A percentile compares a stretch with the other conserved stretches of the same genome.
These are phyloP conservation scores for Mrakia gelida DNA, from an alignment of 768 basidiomycete genomes.

Conservation along the genomic window DNA sequence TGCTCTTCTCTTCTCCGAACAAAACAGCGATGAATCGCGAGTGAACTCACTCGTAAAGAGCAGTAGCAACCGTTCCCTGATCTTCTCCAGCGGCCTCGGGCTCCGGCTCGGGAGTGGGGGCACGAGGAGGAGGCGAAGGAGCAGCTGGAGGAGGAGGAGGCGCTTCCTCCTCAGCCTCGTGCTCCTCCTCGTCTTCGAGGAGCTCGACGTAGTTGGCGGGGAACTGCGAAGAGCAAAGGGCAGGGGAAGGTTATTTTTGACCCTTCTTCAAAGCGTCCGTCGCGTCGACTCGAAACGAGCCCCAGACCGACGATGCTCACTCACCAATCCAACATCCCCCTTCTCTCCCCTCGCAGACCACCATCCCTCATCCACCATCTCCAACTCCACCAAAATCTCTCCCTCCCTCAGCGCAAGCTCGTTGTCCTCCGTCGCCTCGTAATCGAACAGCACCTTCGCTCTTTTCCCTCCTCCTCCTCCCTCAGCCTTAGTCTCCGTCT, in stretches of 20 bases:
- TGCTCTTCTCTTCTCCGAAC: not conserved
- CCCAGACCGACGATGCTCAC: too few species aligned
- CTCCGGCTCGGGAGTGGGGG: slow-evolving; percentile 39
- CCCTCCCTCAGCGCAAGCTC: slow-evolving; percentile 54
- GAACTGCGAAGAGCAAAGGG: not conserved
- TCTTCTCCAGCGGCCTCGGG: slow-evolving; percentile 52
- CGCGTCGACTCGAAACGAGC: too few species aligned
- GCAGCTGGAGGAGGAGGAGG: slow-evolving; percentile 50
- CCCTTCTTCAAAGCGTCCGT: too few species aligned
- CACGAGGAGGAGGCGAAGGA: slow-evolving; percentile 51
- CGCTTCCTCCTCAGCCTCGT: slow-evolving; percentile 30
- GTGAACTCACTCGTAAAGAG: slow-evolving; percentile 63
- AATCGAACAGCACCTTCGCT: slow-evolving; percentile 75
- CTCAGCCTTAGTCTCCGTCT: not conserved
- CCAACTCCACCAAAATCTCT: slow-evolving; percentile 64
- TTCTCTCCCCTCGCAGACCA: slow-evolving; percentile 72
- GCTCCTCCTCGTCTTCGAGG: slow-evolving; percentile 47
- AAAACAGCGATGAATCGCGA: slow-evolving; percentile 6
- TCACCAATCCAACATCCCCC: slow-evolving; percentile 68
- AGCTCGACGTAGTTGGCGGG: slow-evolving; percentile 83
- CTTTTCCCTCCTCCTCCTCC: slow-evolving; percentile 51
- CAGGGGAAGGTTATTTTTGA: not conserved
- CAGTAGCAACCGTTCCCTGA: slow-evolving; percentile 60
- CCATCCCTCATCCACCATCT: slow-evolving; percentile 78
- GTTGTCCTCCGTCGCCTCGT: slow-evolving; percentile 74